phyloP scores from a whole-genome alignment of 1,284 basidiomycete genomes.

The Coniferiporia weirii region DNA sequence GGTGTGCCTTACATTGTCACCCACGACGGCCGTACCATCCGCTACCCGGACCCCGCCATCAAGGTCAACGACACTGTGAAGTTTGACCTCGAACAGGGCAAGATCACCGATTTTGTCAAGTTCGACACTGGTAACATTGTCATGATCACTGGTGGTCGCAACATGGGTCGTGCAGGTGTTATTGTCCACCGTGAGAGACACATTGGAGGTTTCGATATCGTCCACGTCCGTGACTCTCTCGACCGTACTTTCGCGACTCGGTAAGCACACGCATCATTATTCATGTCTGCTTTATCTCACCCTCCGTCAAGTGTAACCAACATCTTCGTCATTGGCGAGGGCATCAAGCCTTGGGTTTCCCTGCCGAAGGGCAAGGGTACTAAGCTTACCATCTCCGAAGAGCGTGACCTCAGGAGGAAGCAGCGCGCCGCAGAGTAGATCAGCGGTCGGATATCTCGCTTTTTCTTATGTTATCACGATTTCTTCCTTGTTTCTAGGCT shows the following conservation, averaged over 20 bases:
- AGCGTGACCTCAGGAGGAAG: constrained; percentile 77
- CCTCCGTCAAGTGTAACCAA: constrained; percentile 72
- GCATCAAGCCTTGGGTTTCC: constrained; percentile 94
- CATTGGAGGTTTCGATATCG: constrained; percentile 96
- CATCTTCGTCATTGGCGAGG: constrained; percentile 97
- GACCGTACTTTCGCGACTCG: constrained; percentile 96
- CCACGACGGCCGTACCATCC: constrained; percentile 99
- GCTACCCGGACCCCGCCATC: constrained; percentile 96
- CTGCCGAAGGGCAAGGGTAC: constrained; percentile 98
- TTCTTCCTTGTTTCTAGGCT: constrained; percentile 6
- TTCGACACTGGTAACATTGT: constrained; percentile 98
- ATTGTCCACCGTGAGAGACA: constrained; percentile 97
- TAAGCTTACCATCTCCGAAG: constrained; percentile 88
- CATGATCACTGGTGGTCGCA: constrained; percentile 98
- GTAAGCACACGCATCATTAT: constrained; percentile 40
- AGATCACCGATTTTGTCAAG: constrained; percentile 92
- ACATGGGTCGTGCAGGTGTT: constrained; percentile 97
- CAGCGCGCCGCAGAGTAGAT: constrained; percentile 51
- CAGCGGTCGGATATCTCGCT: constrained; percentile 34
- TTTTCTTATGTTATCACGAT: constrained; percentile 10
- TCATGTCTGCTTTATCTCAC: constrained; percentile 2
- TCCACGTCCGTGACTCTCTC: constrained; percentile 93
- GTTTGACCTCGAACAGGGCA: constrained; percentile 93
- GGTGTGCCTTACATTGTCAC: constrained; percentile 98
- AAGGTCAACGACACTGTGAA: constrained; percentile 98